Evolutionary conservation across 2,329 filamentous ascomycete genomes (phyloP), one percentile per base, ranked within the genome.

Genomic region (Phialocephala sp.): DNA sequence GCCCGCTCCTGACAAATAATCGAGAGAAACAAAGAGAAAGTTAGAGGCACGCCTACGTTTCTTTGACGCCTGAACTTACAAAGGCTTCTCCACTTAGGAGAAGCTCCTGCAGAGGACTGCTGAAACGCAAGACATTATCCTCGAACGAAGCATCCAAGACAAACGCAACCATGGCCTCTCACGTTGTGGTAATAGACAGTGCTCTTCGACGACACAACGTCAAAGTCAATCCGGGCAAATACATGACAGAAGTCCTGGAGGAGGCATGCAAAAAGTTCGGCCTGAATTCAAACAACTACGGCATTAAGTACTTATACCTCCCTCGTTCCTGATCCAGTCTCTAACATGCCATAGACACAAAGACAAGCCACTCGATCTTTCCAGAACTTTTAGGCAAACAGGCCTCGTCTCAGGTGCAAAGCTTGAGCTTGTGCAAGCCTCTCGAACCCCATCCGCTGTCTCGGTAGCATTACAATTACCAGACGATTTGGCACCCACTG

Each of bases 381-480:
- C 93, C 8, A 85, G 93, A 63, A 90, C 92, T 50, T 92, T 94
- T 76, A 89, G 94, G 57, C 87, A 94, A 35, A 91, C 93, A 5
- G 92, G 93, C 59, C 89, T 99, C 6, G 84, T 86, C 14, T 87
- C 92, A 43, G 95, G 95, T 68, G 94, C 95, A 66, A 97, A 96
- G 76, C 87, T 99, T 65, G 94, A 98, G 76, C 91, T 99, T 59
- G 90, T 97, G 24, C 89, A 92, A 75, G 89, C 91, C 66, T 95
- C 94, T 55, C 91, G 92, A 64, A 95, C 93, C 0, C 91, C 94
- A 0, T 90, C 92, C 1, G 90, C 91, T 57, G 90, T 99, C 63
- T 93, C 91, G 47, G 90, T 99, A 50, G 94, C 92, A n/a, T 82
- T 99, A 14, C 92, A 97, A 75, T 82, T 97, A 35, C 92, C 93